phyloP scores from a whole-genome alignment of 2,329 filamentous ascomycete species.

The Taxawa tesnikishii region DNA sequence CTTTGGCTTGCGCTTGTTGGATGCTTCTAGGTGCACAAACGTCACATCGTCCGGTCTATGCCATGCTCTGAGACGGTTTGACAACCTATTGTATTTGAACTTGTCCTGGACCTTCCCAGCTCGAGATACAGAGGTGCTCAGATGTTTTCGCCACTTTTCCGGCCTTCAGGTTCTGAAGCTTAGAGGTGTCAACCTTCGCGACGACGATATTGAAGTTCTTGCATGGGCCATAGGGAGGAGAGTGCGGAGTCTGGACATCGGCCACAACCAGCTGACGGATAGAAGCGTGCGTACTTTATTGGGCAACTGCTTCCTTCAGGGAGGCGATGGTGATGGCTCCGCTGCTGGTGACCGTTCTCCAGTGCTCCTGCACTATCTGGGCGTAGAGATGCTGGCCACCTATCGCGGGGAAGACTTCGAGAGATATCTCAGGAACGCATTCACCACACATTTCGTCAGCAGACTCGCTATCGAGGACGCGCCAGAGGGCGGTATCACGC shows the following conservation, averaged over 20 bases:
- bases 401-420: slow-evolving; percentile 38
- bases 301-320: slow-evolving; percentile 33
- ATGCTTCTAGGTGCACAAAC: slow-evolving; percentile 46
- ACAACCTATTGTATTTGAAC: slow-evolving; percentile 44
- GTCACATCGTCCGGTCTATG: slow-evolving; percentile 43
- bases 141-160: slow-evolving; percentile 31
- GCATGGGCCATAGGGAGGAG: slow-evolving; percentile 38
- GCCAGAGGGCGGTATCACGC: slow-evolving; percentile 43
- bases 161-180: slow-evolving; percentile 46
- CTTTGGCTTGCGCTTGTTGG: slow-evolving; percentile 41
- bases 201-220: slow-evolving; percentile 40
- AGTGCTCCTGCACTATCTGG: slow-evolving; percentile 22
- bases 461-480: slow-evolving; percentile 44
- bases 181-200: slow-evolving; percentile 39
- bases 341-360: slow-evolving; percentile 11
- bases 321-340: slow-evolving; percentile 4
- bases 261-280: slow-evolving; percentile 46
- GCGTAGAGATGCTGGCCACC: slow-evolving; percentile 24
- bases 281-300: slow-evolving; percentile 39
- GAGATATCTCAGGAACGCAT: slow-evolving; percentile 34
- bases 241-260: slow-evolving; percentile 44
- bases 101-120: slow-evolving; percentile 34
- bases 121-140: slow-evolving; percentile 28
- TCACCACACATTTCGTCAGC: slow-evolving; percentile 38
- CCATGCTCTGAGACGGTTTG: slow-evolving; percentile 40